These are phyloP conservation scores for Waltergamsia citrina DNA, from an alignment of 2,329 filamentous ascomycete genomes.

Conservation along the genomic window DNA sequence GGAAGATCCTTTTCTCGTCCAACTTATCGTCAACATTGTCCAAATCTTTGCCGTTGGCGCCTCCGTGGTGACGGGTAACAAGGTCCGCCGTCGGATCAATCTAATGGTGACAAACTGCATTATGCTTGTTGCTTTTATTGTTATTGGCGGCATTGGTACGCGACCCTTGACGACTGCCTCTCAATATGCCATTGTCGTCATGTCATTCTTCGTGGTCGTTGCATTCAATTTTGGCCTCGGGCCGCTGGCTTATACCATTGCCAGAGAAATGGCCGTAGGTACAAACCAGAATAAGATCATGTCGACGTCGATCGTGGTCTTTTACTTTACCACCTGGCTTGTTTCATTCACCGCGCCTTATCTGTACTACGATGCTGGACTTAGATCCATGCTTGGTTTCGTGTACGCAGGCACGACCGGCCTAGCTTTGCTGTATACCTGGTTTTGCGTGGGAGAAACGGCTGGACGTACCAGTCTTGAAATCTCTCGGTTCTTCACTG, in stretches of 20 bases:
- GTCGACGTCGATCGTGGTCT: constrained; percentile 28
- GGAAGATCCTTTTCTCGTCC: constrained; percentile 28
- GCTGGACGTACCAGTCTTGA: constrained; percentile 21
- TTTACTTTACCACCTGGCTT: constrained; percentile 26
- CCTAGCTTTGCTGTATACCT: constrained; percentile 16
- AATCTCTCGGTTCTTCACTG: constrained; percentile 24
- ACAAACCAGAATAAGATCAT: constrained; percentile 36
- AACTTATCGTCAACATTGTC: constrained; percentile 29
- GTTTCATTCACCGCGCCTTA: constrained; percentile 21
- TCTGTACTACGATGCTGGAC: constrained; percentile 17
- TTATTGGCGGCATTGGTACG: constrained; percentile 26
- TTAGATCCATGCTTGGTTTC: constrained; percentile 21
- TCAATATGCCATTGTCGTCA: too few relatives aligned
- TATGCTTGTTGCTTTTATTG: constrained; percentile 28
- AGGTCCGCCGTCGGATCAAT: constrained; percentile 24
- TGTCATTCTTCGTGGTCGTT: constrained; percentile 28
- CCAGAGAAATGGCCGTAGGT: constrained; percentile 36
- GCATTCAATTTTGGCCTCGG: constrained; percentile 35
- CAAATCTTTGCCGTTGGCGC: constrained; percentile 29
- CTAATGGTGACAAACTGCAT: constrained; percentile 25
- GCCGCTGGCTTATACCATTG: constrained; percentile 29
- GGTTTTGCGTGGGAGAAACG: constrained; percentile 28
- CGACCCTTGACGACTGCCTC: too few relatives aligned
- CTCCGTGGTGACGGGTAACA: constrained; percentile 28
- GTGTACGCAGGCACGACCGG: constrained; percentile 17